phyloP scores from a whole-genome alignment of 768 basidiomycete species.

The Tylopilus sp. region DNA sequence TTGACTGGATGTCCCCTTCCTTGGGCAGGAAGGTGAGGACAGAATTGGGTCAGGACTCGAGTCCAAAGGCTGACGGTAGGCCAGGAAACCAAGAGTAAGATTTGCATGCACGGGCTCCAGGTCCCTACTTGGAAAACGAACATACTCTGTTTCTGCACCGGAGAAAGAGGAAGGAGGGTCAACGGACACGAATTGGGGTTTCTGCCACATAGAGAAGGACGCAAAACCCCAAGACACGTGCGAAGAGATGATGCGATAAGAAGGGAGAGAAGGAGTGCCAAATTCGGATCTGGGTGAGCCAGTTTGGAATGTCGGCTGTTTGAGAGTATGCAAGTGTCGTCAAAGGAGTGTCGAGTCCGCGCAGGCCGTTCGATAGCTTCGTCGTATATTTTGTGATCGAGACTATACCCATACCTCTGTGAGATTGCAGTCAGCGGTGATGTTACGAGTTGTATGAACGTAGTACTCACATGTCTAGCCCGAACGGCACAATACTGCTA shows the following conservation, averaged over 20 bases:
- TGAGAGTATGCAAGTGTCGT: constrained; percentile 10
- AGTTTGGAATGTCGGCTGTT: constrained; percentile 9
- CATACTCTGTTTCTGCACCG: constrained; percentile 3
- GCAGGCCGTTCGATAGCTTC: neutral
- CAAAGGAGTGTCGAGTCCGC: constrained; percentile 12
- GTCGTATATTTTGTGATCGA: constrained; percentile 12
- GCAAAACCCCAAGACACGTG: neutral
- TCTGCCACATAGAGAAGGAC: constrained; percentile 12
- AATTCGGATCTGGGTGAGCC: constrained; percentile 9
- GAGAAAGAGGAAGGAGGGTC: neutral
- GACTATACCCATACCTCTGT: constrained; percentile 5
- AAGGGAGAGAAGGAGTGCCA: neutral
- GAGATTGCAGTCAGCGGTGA: neutral
- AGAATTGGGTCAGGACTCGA: neutral
- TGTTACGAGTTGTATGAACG: neutral
- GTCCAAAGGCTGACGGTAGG: neutral
- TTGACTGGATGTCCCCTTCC: neutral
- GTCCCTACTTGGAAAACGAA: constrained; percentile 10
- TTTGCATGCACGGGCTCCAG: constrained; percentile 12
- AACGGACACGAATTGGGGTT: constrained; percentile 2
- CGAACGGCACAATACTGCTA: neutral
- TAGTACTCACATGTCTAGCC: neutral
- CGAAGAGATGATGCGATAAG: constrained; percentile 9
- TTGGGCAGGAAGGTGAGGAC: neutral
- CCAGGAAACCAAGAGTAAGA: neutral